Percentiles rank a stretch among this genome's conserved stretches.
These are phyloP conservation scores for Oxyria digyna DNA, from an alignment of 148 eudicot species.

Conservation along the genomic window DNA sequence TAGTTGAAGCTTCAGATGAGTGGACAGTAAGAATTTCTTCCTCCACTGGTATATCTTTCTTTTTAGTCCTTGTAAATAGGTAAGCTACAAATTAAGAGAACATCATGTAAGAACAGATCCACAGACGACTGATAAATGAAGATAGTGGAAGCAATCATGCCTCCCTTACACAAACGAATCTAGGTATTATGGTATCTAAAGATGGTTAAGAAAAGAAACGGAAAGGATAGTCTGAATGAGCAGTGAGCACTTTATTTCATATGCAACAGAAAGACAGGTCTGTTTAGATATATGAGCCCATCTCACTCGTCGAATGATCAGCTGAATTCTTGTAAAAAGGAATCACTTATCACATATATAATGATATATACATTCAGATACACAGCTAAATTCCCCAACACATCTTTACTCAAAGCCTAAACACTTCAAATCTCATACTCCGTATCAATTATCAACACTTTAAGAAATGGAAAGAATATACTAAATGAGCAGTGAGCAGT, in stretches of 20 bases:
- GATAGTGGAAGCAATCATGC: neutral
- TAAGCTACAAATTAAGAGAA: slow-evolving; percentile 42
- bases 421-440: too few relatives aligned
- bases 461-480: too few relatives aligned
- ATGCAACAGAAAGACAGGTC: neutral
- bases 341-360: neutral
- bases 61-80: slow-evolving; percentile 47
- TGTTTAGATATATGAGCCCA: neutral
- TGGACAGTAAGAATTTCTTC: slow-evolving; percentile 23
- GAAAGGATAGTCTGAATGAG: neutral
- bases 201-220: neutral
- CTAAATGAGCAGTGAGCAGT: neutral
- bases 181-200: neutral
- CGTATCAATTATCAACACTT: too few relatives aligned
- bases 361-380: too few relatives aligned
- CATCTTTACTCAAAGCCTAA: too few relatives aligned
- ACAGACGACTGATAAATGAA: neutral
- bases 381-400: too few relatives aligned
- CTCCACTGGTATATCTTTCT: slow-evolving; percentile 22
- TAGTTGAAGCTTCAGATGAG: slow-evolving; percentile 6
- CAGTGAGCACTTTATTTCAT: neutral
- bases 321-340: neutral
- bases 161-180: neutral
- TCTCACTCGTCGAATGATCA: neutral
- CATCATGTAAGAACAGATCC: neutral